A percentile compares a stretch with the other conserved stretches of the same genome.
Evolutionary conservation across 257 asterid genomes (phyloP).

Genomic region (Rhazya stricta): DNA sequence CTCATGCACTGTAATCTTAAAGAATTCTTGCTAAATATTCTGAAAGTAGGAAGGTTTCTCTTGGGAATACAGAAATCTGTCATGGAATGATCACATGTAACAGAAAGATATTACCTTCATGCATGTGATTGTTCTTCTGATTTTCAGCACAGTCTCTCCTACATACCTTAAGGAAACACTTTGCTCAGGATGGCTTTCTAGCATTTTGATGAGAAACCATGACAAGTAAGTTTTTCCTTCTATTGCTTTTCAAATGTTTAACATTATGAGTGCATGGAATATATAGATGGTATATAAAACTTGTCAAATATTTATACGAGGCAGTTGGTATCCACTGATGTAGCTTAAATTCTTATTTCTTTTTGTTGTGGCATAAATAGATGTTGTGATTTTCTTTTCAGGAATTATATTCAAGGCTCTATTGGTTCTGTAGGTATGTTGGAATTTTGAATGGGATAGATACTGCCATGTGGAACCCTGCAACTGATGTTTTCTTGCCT

Average conservation of each 20-base stretch:
- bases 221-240: constrained; percentile 50
- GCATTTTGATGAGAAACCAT: constrained; percentile 61
- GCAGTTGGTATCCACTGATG: neutral
- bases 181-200: constrained; percentile 88
- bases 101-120: neutral
- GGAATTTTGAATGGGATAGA: constrained; percentile 85
- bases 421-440: constrained; percentile 49
- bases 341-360: neutral
- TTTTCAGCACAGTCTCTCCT: constrained; percentile 83
- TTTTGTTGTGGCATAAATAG: neutral
- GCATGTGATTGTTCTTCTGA: constrained; percentile 24
- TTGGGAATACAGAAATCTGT: neutral
- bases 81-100: neutral
- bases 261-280: neutral
- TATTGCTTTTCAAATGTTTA: constrained; percentile 4
- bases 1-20: neutral
- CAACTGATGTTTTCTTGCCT: constrained; percentile 70
- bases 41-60: neutral
- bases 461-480: constrained; percentile 81
- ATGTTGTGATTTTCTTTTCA: neutral
- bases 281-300: too few species aligned
- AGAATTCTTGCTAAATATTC: neutral
- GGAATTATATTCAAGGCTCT: neutral
- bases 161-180: constrained; percentile 88
- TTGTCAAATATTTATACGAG: neutral